phyloP scores from a whole-genome alignment of 257 asterid genomes.

The Orobanche coerulescens region DNA sequence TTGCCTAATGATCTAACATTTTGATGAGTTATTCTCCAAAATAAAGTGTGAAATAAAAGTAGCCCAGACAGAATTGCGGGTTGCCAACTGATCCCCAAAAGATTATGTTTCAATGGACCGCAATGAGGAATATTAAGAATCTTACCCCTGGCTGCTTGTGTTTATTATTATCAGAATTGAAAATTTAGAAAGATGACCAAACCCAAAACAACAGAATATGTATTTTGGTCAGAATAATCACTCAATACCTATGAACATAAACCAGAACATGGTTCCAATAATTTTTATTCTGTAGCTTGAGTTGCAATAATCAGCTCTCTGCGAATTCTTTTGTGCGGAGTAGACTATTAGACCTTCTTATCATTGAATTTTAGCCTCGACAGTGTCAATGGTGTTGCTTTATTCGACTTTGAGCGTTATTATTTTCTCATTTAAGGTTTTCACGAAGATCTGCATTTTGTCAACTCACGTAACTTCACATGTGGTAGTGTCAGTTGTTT shows the following conservation, averaged over 20 bases:
- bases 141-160: not conserved
- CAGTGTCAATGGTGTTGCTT: too few species aligned
- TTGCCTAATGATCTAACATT: not conserved
- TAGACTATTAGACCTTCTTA: not conserved
- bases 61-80: not conserved
- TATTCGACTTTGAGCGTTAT: too few species aligned
- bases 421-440: too few species aligned
- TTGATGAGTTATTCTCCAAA: not conserved
- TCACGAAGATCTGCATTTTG: too few species aligned
- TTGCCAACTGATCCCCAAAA: not conserved
- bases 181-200: not conserved
- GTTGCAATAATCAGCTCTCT: not conserved
- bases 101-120: not conserved
- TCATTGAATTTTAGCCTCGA: not conserved
- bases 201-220: too few species aligned
- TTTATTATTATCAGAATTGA: not conserved
- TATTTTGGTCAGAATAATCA: not conserved
- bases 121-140: not conserved
- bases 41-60: too few species aligned
- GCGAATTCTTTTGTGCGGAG: not conserved
- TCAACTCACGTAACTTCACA: too few species aligned
- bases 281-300: not conserved
- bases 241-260: not conserved
- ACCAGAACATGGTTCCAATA: not conserved
- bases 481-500: too few species aligned